Evolutionary conservation across 2,329 filamentous ascomycete genomes (phyloP).

Genomic region (Chrysoporthe cubensis): DNA sequence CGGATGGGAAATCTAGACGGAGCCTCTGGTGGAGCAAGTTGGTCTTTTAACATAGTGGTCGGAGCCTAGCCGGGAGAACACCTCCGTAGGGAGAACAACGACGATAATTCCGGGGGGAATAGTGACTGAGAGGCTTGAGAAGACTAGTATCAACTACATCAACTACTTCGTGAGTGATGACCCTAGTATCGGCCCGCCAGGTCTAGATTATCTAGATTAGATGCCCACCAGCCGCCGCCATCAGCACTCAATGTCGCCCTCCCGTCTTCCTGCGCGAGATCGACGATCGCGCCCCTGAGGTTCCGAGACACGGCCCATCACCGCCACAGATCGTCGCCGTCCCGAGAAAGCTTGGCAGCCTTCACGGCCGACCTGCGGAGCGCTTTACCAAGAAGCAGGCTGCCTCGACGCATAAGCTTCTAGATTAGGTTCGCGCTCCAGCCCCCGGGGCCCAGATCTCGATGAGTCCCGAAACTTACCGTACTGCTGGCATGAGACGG

Average conservation of each 20-base stretch:
- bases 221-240: no score
- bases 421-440: neutral
- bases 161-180: no score
- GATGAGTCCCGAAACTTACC: neutral
- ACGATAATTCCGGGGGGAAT: neutral
- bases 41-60: no score
- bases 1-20: constrained; percentile 1
- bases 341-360: neutral
- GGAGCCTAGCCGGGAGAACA: no score
- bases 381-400: neutral
- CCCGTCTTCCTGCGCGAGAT: neutral
- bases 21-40: neutral
- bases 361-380: neutral
- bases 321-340: constrained; percentile 3
- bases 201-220: no score
- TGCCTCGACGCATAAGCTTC: neutral
- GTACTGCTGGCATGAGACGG: neutral
- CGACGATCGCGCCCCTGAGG: neutral
- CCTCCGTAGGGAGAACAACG: neutral
- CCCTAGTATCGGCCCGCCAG: no score
- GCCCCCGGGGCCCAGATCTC: neutral
- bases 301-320: constrained; percentile 2
- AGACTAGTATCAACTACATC: no score
- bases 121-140: no score
- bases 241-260: neutral